Base-by-base conservation (phyloP, 1,284 basidiomycete species). In the Trametes pubescens region DNA sequence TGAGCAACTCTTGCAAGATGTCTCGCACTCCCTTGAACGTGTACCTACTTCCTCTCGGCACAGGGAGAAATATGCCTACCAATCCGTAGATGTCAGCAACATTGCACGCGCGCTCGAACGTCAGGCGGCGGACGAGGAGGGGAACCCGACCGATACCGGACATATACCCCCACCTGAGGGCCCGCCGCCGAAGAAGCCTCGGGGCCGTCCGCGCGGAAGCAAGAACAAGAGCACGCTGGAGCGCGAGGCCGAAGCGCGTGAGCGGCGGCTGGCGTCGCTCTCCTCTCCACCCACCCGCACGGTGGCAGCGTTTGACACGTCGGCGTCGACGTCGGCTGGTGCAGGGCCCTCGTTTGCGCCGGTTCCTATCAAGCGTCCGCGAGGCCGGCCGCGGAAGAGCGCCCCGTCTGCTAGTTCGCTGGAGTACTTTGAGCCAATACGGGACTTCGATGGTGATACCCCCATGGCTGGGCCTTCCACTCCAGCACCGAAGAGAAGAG, bases 341-440 rank as follows among this genome's bases (percentile, higher is more conserved):
- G n/a, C 47, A 21, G 32, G 9, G 29, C 7, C 51, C 29, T 16
- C 48, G 10, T 35, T 57, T 18, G 29, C 57, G n/a, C 55, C 53
- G 6, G 49, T 59, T 3, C 64, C 64, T 0, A 61, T 59, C 13
- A 68, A 62, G 53, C 67, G 67, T 22, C 47, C 40, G 22, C 67
- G 52, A 4, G 66, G 64, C 1, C 64, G 64, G 4, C 62, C 67
- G 0, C 59, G 67, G 32, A 66, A 66, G 60, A 65, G 67, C 34
- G 64, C 58, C 3, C 64, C 59, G 8, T 43, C 59, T 21, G 46
- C 51, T 5, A 26, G 21, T 38, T 62, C 29, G 59, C 16, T 66
- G 14, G 64, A 66, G 34, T 66, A 66, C 49, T 43, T 51, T 47
- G 67, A 66, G 37, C 67, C 64, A 14, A 55, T 68, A 35, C 64